These are phyloP conservation scores for Botryosphaeria dothidea DNA, from an alignment of 2,329 filamentous ascomycete genomes.

Conservation along the genomic window DNA sequence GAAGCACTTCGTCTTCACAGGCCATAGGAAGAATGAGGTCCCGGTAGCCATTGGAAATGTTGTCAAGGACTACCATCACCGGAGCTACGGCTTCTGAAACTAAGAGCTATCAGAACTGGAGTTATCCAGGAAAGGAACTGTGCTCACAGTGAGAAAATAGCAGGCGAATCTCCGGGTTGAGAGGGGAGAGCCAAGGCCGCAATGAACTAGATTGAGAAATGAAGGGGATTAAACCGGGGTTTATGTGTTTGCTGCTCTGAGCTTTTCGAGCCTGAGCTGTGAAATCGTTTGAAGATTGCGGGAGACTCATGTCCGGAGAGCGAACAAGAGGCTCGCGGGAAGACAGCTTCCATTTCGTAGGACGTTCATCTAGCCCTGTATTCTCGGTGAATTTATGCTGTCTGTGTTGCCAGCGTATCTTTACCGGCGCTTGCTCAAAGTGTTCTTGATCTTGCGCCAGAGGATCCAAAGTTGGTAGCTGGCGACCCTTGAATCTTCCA, in stretches of 20 bases:
- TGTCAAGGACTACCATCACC: slow-evolving; percentile 44
- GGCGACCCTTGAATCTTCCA: slow-evolving; percentile 25
- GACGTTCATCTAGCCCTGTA: neutral
- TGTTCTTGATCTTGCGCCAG: neutral
- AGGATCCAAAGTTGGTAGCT: slow-evolving; percentile 20
- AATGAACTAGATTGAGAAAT: slow-evolving; percentile 2
- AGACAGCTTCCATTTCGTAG: neutral
- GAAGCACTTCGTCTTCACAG: slow-evolving; percentile 37
- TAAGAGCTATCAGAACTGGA: slow-evolving; percentile 20
- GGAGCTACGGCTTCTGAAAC: slow-evolving; percentile 41
- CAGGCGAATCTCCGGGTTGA: slow-evolving; percentile 34
- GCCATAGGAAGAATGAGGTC: slow-evolving; percentile 44
- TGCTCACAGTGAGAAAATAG: slow-evolving; percentile 40
- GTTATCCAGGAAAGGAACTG: too few relatives aligned
- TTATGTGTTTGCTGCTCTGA: too few relatives aligned
- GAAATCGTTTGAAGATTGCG: too few relatives aligned
- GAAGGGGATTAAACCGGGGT: neutral
- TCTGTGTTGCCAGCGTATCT: neutral
- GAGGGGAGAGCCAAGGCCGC: slow-evolving; percentile 28
- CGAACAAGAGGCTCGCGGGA: neutral
- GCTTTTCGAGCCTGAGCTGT: neutral
- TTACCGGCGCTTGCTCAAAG: neutral
- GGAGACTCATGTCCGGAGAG: neutral
- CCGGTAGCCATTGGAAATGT: slow-evolving; percentile 40
- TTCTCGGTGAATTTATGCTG: neutral